These are phyloP conservation scores for Phyllosticta citribraziliensis DNA, from an alignment of 2,329 filamentous ascomycete genomes.

Conservation along the genomic window DNA sequence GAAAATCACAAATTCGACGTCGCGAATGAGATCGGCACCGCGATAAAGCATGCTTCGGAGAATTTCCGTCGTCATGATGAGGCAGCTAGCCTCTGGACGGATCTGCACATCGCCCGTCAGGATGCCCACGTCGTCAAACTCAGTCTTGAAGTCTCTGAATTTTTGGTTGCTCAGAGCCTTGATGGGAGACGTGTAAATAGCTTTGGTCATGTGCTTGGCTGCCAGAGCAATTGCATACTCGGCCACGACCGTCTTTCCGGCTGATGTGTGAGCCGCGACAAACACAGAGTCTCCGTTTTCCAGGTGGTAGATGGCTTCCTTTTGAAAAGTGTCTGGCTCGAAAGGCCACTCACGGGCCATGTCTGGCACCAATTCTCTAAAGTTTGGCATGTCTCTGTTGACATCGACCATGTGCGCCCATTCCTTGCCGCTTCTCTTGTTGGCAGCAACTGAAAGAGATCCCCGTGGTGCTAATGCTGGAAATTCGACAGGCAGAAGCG, in stretches of 20 bases:
- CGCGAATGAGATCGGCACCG: slow-evolving; percentile 87
- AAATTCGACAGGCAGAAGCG: slow-evolving; percentile 83
- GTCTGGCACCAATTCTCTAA: slow-evolving; percentile 82
- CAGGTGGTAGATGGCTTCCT: slow-evolving; percentile 94
- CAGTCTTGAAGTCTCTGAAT: slow-evolving; percentile 84
- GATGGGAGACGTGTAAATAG: slow-evolving; percentile 97
- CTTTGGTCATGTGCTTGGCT: slow-evolving; percentile 98
- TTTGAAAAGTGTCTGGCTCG: slow-evolving; percentile 95
- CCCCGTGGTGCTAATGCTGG: slow-evolving; percentile 79
- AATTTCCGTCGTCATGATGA: slow-evolving; percentile 99
- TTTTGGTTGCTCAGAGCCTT: slow-evolving; percentile 98
- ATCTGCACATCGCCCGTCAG: slow-evolving; percentile 97
- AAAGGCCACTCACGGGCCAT: slow-evolving; percentile 97
- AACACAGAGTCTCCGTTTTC: slow-evolving; percentile 97
- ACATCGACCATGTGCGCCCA: slow-evolving; percentile 99
- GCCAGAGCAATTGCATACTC: slow-evolving; percentile 96
- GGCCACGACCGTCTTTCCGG: slow-evolving; percentile 94
- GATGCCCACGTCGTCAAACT: slow-evolving; percentile 93
- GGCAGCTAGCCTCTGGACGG: slow-evolving; percentile 89
- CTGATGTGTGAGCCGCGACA: slow-evolving; percentile 93
- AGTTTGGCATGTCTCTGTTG: slow-evolving; percentile 87
- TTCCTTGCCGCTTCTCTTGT: slow-evolving; percentile 68
- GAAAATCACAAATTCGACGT: slow-evolving; percentile 98
- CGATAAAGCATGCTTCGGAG: slow-evolving; percentile 95
- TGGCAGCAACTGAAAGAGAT: slow-evolving; percentile 59